Evolutionary conservation across 1,284 basidiomycete species (phyloP), one percentile per base, ranked within the genome.

Genomic region (Afroboletus lepidellus): DNA sequence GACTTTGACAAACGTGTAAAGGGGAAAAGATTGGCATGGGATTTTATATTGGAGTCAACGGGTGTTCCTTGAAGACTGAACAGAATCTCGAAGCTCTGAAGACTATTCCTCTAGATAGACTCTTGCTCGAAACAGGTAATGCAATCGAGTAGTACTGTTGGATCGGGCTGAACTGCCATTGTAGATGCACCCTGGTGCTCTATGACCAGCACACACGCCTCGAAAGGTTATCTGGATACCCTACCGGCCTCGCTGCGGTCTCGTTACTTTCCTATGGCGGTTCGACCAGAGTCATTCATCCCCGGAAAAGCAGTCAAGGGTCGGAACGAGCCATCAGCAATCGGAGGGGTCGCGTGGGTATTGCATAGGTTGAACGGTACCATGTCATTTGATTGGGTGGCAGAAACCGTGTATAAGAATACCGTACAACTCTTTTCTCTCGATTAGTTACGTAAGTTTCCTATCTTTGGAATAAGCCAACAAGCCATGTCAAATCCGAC

Each of bases 171-270:
- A 54, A 39, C 25, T 33, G 4, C 8, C 18, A 16, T 39, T 32
- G 30, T 53, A 90, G 90, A 92, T 69, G 83, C 87, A 0, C 90
- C 90, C 3, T 94, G 92, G 90, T 94, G 92, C 65, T 80, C 85
- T 3, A 78, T 90, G 69, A 88, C 88, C 5, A 77, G 84, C 1
- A 85, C 86, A 0, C 90, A 93, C 55, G 89, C 90, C 3, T 92
- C 90, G 0, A 76, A 80, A 54, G 48, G 67, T 7, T 74, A 83
- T 61, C 69, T 93, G 3, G 73, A 79, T 9, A 71, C 72, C 8
- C 72, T 91, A 30, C 79, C 84, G 1, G 57, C 73, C 0, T 60
- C 72, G 16, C 71, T 87, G 21, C 74, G 73, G 25, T 60, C 72
- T 4, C 60, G 80, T 15, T 87, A 83, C 67, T 75, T 83, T 59